Evolutionary conservation across 1,284 basidiomycete genomes (phyloP).

Genomic region (Hymenochaete sp.): DNA sequence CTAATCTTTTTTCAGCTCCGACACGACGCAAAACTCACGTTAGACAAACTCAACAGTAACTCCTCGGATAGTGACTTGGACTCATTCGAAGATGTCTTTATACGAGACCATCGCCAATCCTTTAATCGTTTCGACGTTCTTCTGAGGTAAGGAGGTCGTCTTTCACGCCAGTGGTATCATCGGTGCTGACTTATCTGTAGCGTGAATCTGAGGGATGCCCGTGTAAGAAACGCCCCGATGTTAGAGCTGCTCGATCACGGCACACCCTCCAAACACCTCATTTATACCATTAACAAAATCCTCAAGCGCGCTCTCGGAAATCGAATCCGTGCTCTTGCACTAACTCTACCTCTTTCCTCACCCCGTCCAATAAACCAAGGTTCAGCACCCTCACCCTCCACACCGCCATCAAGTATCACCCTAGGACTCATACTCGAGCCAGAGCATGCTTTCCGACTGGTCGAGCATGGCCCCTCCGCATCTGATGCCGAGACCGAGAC

Average conservation of each 20-base stretch:
- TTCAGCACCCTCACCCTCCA: conserved; percentile 34
- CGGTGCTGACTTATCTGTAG: conserved; percentile 29
- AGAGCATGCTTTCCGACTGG: conserved; percentile 67
- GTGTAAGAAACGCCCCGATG: conserved; percentile 35
- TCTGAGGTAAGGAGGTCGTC: conserved; percentile 35
- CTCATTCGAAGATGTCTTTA: conserved; percentile 69
- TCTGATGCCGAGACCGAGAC: conserved; percentile 52
- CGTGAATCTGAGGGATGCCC: conserved; percentile 50
- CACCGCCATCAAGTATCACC: conserved; percentile 32
- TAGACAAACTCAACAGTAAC: conserved; percentile 49
- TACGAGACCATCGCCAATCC: conserved; percentile 58
- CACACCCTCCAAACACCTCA: conserved; percentile 45
- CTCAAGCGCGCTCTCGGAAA: conserved; percentile 65
- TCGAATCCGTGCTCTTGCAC: conserved; percentile 51
- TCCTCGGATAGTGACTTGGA: conserved; percentile 36
- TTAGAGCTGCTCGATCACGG: conserved; percentile 52
- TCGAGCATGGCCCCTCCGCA: conserved; percentile 82
- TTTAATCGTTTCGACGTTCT: conserved; percentile 58
- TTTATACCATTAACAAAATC: conserved; percentile 44
- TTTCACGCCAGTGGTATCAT: conserved; percentile 2
- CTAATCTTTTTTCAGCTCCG: conserved; percentile 43
- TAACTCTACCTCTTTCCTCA: conserved; percentile 44
- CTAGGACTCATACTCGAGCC: conserved; percentile 73
- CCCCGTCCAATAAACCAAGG: conserved; percentile 41
- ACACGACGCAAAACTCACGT: conserved; percentile 66